A percentile compares a stretch with the other conserved stretches of the same genome.
phyloP scores from a whole-genome alignment of 306 rosid species.

The Pterocarpus macrocarpus region DNA sequence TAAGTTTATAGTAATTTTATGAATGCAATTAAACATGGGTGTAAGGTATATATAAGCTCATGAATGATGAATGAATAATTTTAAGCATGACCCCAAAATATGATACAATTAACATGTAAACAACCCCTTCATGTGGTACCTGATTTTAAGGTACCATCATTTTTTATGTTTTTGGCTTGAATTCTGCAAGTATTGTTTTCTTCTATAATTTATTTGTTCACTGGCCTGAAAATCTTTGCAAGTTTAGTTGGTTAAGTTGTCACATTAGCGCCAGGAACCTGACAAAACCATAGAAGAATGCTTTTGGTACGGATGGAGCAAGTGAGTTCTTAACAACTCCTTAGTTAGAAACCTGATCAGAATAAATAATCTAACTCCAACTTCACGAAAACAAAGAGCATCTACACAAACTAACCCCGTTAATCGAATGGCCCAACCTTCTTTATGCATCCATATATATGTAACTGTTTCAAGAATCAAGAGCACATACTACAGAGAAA shows the following conservation, averaged over 20 bases:
- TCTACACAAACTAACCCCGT: constrained; percentile 40
- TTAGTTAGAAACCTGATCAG: constrained; percentile 17
- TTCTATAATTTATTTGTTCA: background rate
- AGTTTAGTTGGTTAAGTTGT: constrained; percentile 34
- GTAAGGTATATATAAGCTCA: no score
- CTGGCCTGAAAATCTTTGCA: background rate
- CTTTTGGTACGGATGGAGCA: constrained; percentile 58
- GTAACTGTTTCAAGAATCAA: background rate
- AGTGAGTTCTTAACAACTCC: constrained; percentile 54
- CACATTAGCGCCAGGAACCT: constrained; percentile 29
- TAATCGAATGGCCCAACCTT: constrained; percentile 31
- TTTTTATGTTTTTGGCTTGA: background rate
- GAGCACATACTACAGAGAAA: background rate
- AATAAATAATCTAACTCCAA: background rate
- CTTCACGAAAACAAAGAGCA: constrained; percentile 9
- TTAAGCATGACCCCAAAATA: background rate
- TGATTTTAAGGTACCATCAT: background rate
- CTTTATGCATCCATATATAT: constrained; percentile 39
- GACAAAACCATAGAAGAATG: constrained; percentile 33
- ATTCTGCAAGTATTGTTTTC: background rate
- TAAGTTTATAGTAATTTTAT: background rate
- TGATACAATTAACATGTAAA: background rate
- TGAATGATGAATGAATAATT: no score
- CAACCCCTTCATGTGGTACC: background rate
- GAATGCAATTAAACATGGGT: background rate